Conservation (phyloP, 2,329 filamentous ascomycete genomes). For the Elsinoe arachidis region DNA sequence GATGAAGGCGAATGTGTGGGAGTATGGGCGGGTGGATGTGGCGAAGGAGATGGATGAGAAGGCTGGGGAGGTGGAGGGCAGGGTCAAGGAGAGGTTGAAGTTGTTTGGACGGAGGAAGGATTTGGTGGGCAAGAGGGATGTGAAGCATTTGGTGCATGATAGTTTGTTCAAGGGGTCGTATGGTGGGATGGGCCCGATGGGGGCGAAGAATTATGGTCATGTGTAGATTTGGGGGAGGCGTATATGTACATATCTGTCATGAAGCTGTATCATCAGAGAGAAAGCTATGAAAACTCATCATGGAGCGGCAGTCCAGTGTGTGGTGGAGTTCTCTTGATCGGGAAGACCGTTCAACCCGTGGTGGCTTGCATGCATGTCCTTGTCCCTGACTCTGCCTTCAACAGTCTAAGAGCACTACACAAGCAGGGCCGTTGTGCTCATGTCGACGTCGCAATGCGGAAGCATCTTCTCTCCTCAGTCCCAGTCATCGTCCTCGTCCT, state of each 20-base stretch:
- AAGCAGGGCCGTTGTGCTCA: too few relatives aligned
- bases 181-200: slow-evolving; percentile 12
- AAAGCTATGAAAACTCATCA: too few relatives aligned
- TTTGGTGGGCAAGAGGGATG: slow-evolving; percentile 17
- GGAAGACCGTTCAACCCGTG: neutral
- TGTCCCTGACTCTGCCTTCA: too few relatives aligned
- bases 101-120: slow-evolving; percentile 23
- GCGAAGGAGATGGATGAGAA: slow-evolving; percentile 28
- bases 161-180: slow-evolving; percentile 13
- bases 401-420: too few relatives aligned
- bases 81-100: slow-evolving; percentile 23
- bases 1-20: slow-evolving; percentile 98
- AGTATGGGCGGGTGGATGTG: slow-evolving; percentile 54
- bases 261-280: neutral
- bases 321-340: too few relatives aligned
- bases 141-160: slow-evolving; percentile 13
- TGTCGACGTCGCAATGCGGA: too few relatives aligned
- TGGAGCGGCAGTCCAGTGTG: too few relatives aligned
- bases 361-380: too few relatives aligned
- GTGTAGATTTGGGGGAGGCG: neutral
- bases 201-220: slow-evolving; percentile 11
- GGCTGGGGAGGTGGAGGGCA: slow-evolving; percentile 23
- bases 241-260: slow-evolving; percentile 7
- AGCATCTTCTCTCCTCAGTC: slow-evolving; percentile 27
- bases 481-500: slow-evolving; percentile 44